phyloP scores from a whole-genome alignment of 768 basidiomycete genomes.

The Leccinellum albellum region DNA sequence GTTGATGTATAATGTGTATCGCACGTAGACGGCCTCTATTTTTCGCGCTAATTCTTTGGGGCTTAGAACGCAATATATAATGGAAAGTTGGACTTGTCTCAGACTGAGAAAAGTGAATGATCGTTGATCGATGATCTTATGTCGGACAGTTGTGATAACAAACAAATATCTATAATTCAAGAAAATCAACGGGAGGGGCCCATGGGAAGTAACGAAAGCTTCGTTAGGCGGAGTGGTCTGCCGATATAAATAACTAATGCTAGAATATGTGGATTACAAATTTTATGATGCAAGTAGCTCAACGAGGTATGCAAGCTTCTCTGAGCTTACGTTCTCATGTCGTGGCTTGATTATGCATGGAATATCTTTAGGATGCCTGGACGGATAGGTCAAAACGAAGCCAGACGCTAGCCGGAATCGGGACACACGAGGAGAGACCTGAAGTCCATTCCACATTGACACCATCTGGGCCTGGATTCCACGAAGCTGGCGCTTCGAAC shows the following conservation, averaged over 20 bases:
- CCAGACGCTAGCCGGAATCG: neutral
- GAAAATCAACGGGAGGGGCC: no score
- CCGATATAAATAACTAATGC: neutral
- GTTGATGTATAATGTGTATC: no score
- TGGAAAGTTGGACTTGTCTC: no score
- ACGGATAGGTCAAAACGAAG: neutral
- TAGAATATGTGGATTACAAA: neutral
- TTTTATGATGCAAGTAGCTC: slow-evolving; percentile 1
- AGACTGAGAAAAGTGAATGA: no score
- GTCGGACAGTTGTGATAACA: no score
- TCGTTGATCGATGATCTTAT: no score
- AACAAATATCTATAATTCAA: no score
- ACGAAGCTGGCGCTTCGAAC: slow-evolving; percentile 7
- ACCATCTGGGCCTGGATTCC: slow-evolving; percentile 19
- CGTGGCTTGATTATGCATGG: slow-evolving; percentile 12
- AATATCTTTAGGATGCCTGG: slow-evolving; percentile 12
- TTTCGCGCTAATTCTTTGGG: no score
- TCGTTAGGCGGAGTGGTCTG: neutral
- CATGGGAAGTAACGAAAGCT: no score
- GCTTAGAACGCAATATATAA: no score
- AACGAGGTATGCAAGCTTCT: slow-evolving; percentile 13
- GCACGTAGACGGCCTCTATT: no score
- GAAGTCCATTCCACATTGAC: slow-evolving; percentile 17
- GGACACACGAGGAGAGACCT: slow-evolving; percentile 20
- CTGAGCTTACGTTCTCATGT: neutral